Evolutionary conservation across 345 rosid genomes (phyloP), one percentile per base, ranked within the genome.

Genomic region (Garcia nutans): DNA sequence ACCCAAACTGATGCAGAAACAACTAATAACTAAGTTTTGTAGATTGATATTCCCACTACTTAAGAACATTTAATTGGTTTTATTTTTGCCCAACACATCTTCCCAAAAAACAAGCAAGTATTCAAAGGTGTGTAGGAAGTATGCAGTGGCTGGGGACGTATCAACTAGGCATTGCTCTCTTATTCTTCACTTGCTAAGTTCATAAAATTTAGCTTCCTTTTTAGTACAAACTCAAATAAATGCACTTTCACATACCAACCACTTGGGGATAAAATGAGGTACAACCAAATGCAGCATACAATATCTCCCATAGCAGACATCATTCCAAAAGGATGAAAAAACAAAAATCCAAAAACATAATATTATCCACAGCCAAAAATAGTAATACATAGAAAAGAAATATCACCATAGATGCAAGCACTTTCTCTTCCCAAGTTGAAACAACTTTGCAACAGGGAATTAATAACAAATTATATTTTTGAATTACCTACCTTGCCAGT

Each of bases 401-500:
- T 26, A 68, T 9, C 9, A 19, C 28, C 37, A 22, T n/a, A 8
- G n/a, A 3, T 15, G 10, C 20, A 5, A n/a, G 45, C 8, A 24
- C 42, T 12, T 59, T 61, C 17, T n/a, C 6, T 22, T 20, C 23
- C 16, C 45, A 73, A 37, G 41, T 37, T 61, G 2, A 45, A 44
- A 47, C 70, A 57, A 44, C 6, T 26, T 41, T 62, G 63, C 54
- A 64, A 16, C 20, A 22, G 26, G 56, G 13, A 63, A 60, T 63
- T 33, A 16, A 42, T 49, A 12, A 66, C 26, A 15, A 56, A 54
- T 70, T 12, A 19, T 22, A 16, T 41, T 26, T 44, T 31, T 79
- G 41, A 55, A 74, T 44, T 57, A 56, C 74, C 45, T 65, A 87
- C 90, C 88, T 80, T 87, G 77, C 84, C 77, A 17, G 84, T 71